Percentiles rank a stretch among this genome's conserved stretches.
These are phyloP conservation scores for Lecanoromycetidae sp. DNA, from an alignment of 2,329 filamentous ascomycete genomes.

Conservation along the genomic window DNA sequence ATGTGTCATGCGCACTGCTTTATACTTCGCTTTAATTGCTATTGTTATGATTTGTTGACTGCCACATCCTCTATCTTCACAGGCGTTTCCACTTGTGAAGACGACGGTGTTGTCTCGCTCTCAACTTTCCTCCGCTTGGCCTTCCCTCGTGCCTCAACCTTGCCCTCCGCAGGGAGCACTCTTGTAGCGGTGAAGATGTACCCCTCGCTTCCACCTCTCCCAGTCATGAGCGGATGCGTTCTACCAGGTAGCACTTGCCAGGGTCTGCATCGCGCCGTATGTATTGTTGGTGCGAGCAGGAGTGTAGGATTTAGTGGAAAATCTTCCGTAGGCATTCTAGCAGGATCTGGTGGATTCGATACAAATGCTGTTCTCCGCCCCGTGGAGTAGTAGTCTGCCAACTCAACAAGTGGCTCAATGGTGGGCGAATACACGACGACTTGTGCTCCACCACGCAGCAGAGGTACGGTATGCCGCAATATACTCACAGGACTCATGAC, in stretches of 20 bases:
- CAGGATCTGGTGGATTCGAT: constrained; percentile 36
- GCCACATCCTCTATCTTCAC: not conserved
- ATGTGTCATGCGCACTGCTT: too few relatives aligned
- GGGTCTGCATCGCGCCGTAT: constrained; percentile 62
- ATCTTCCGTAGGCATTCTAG: constrained; percentile 41
- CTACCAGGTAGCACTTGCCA: constrained; percentile 89
- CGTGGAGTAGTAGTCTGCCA: constrained; percentile 77
- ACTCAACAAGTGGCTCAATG: constrained; percentile 62
- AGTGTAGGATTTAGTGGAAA: constrained; percentile 83
- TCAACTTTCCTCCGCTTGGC: constrained; percentile 53
- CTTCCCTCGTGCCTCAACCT: constrained; percentile 71
- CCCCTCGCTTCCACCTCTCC: constrained; percentile 73
- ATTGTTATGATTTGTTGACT: not conserved
- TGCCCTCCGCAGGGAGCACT: constrained; percentile 66
- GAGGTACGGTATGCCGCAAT: constrained; percentile 61
- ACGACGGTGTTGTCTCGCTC: not conserved
- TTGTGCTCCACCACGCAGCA: constrained; percentile 70
- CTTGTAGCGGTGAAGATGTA: constrained; percentile 77
- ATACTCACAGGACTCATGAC: constrained; percentile 70
- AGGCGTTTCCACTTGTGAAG: not conserved
- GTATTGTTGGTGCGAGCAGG: constrained; percentile 64
- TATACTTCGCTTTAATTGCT: too few relatives aligned
- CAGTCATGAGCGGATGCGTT: constrained; percentile 91
- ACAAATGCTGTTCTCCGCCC: constrained; percentile 63
- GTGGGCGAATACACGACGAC: constrained; percentile 75